Base-by-base conservation (phyloP, 495 filamentous ascomycete species). In the Podospora anserina region DNA sequence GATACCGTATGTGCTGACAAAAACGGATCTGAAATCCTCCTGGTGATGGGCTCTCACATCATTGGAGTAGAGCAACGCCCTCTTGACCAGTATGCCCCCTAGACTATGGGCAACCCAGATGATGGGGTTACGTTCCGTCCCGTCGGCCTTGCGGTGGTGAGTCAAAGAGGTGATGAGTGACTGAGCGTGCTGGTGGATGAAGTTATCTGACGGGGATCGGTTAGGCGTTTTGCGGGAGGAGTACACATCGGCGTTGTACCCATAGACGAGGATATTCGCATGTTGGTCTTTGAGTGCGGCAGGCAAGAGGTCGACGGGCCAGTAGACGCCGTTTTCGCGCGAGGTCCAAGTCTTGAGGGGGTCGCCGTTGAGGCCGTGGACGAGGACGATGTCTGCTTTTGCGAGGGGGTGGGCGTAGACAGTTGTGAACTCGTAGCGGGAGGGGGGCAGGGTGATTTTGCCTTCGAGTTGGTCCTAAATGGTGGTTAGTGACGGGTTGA, bases 101-200 rank as follows among this genome's bases (percentile, higher is more conserved):
- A 96, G 82, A 53, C 89, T 92, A 80, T 96, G 92, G 44, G 87
- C 92, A 16, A 96, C 89, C 80, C 92, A 96, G 65, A 96, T 89
- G 66, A 96, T 93, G 0, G 92, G 92, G 30, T 89, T 88, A 71
- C 71, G 80, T 66, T 77, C 84, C 76, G 74, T 84, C 68, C 77
- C 84, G 77, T 77, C 89, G 76, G 85, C 88, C 76, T 85, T 82
- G 54, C 80, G 77, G 64, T 81, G 81, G 39, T 77, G 71, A 0
- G 80, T 81, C 65, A 86, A 78, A n/a, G 78, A 82, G 49, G 88
- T 87, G 19, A 93, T 84, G 15, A 96, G 81, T n/a, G 87, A 92
- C 75, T 94, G 89, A 5, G 92, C 92, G 79, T 96, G 92, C 71
- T 92, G 89, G 68, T 91, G 88, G 68, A 96, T 87, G 71, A 89